Base-by-base conservation (phyloP, 1,284 basidiomycete species). In the Fistulinella staudtii region DNA sequence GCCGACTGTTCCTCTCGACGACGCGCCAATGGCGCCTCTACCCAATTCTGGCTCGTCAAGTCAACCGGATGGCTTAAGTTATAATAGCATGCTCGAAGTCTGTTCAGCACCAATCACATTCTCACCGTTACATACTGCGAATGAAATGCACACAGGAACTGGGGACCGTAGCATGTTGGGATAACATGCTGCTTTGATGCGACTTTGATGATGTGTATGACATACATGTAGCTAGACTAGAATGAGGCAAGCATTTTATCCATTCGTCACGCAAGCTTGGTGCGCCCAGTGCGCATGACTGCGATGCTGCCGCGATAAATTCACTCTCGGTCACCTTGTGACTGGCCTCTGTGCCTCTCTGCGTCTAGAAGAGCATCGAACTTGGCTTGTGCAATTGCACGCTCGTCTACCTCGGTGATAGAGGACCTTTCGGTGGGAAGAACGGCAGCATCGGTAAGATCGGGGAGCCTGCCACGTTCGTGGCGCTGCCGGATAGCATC, bases 401-500 rank as follows among this genome's bases (percentile, higher is more conserved):
- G 70, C 15, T 72, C 70, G 35, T 69, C 59, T 24, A 41, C 46
- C 38, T 58, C 51, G 23, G 52, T 33, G 41, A 39, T 27, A 25
- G 43, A 43, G 36, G n/a, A n/a, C n/a, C n/a, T n/a, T n/a, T 35
- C 51, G 33, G 40, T 31, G n/a, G 8, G 15, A 13, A 5, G 36
- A 44, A 45, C 33, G 33, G 53, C n/a, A n/a, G n/a, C n/a, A n/a
- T n/a, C 13, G 58, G 46, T 25, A 54, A 51, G 39, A 58, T 49
- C 53, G 24, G 61, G 51, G 6, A 65, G 46, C 31, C n/a, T 64
- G 23, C 28, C 50, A 35, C 68, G 66, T 58, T 81, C 79, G 47
- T 83, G 74, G 24, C 62, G 70, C 56, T 85, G 79, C 28, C 84
- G 77, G 22, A 86, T 68, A 25, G 64, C 60, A 53, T 85, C 83